These are phyloP conservation scores for Arthromyces matolae DNA, from an alignment of 768 basidiomycete genomes.

Conservation along the genomic window DNA sequence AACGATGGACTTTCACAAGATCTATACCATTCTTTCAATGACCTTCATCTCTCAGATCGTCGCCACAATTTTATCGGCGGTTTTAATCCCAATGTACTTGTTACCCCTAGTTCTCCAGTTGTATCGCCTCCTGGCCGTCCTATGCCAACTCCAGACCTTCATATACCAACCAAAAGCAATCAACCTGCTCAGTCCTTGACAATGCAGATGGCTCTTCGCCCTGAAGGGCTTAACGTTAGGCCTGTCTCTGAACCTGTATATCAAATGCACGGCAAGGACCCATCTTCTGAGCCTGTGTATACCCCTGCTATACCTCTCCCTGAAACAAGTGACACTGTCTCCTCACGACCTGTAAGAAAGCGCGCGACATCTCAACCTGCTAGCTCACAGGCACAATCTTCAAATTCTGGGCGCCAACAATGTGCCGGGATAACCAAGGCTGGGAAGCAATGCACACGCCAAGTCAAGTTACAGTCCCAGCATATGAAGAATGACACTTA, in stretches of 20 bases:
- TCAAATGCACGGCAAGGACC: slow-evolving; percentile 30
- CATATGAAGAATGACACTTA: slow-evolving; percentile 23
- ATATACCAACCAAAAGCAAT: slow-evolving; percentile 33
- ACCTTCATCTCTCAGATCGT: slow-evolving; percentile 20
- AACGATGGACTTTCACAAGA: slow-evolving; percentile 10
- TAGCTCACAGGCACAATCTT: slow-evolving; percentile 14
- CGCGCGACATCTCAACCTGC: slow-evolving; percentile 20
- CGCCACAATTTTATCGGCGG: slow-evolving; percentile 44
- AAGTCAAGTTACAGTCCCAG: slow-evolving; percentile 42
- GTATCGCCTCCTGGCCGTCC: slow-evolving; percentile 16
- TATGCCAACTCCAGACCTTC: slow-evolving; percentile 35
- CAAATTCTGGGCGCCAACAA: slow-evolving; percentile 41
- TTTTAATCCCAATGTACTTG: slow-evolving; percentile 32
- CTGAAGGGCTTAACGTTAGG: slow-evolving; percentile 13
- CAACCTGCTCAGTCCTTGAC: slow-evolving; percentile 34
- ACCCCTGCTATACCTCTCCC: slow-evolving; percentile 20
- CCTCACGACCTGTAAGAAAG: slow-evolving; percentile 15
- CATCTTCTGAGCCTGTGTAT: slow-evolving; percentile 13
- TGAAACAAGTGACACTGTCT: slow-evolving; percentile 12
- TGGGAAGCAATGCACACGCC: slow-evolving; percentile 58
- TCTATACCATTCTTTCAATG: slow-evolving; percentile 24
- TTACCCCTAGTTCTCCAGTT: slow-evolving; percentile 2
- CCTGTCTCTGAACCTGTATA: slow-evolving; percentile 5
- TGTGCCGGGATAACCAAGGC: slow-evolving; percentile 66
- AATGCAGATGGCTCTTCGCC: slow-evolving; percentile 37